A percentile compares a stretch with the other conserved stretches of the same genome.
These are phyloP conservation scores for Aschersonia sp. DNA, from an alignment of 2,329 filamentous ascomycete genomes.

Conservation along the genomic window DNA sequence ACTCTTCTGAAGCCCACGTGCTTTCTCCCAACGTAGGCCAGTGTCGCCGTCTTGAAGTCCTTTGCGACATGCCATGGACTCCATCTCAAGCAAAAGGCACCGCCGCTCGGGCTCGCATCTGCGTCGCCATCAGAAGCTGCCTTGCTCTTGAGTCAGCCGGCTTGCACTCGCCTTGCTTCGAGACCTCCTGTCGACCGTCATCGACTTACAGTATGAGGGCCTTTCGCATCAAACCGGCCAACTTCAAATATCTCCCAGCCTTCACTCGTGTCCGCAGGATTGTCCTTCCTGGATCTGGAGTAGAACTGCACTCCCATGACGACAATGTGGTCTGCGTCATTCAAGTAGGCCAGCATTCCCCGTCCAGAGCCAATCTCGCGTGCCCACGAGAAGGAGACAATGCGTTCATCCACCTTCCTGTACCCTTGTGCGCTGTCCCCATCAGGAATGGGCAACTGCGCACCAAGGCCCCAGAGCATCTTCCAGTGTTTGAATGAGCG, in stretches of 20 bases:
- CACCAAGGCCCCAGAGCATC: conserved; percentile 41
- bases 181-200: too few species aligned
- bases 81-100: conserved; percentile 37
- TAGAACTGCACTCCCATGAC: conserved; percentile 33
- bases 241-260: conserved; percentile 37
- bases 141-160: conserved; percentile 7
- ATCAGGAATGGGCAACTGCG: conserved; percentile 32
- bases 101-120: conserved; percentile 32
- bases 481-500: conserved; percentile 34
- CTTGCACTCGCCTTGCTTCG: too few species aligned
- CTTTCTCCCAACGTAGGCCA: conserved; percentile 35
- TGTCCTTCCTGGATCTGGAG: conserved; percentile 7
- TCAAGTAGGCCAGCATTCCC: conserved; percentile 36
- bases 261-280: conserved; percentile 12
- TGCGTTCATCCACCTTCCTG: conserved; percentile 25
- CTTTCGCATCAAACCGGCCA: conserved; percentile 29
- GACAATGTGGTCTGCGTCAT: conserved; percentile 33
- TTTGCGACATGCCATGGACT: conserved; percentile 32
- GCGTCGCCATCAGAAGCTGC: conserved; percentile 23
- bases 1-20: conserved; percentile 41
- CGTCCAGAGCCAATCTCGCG: conserved; percentile 23
- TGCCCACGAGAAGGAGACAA: conserved; percentile 40
- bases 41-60: conserved; percentile 22
- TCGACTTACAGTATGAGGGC: conserved; percentile 23
- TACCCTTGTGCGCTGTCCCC: conserved; percentile 15